Base-by-base conservation (phyloP, 768 basidiomycete species). In the Plicaturopsis crispa region DNA sequence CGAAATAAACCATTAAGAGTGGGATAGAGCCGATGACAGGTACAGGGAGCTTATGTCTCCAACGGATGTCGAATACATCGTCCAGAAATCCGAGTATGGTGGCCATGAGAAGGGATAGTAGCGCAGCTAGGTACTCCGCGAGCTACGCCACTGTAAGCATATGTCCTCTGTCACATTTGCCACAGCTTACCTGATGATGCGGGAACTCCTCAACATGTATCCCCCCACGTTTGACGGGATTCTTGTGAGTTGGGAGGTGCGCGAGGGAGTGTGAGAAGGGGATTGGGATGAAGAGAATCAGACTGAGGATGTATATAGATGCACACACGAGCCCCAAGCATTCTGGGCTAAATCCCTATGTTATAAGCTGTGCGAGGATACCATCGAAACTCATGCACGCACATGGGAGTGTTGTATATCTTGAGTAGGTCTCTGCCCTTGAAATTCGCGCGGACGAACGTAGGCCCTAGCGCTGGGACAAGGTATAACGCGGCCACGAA, bases 61-160 rank as follows among this genome's bases (percentile, higher is more conserved):
- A 99, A 13, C 96, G 80, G 48, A 99, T 97, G 56, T 99, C 96
- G 49, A 98, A 99, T 4, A 98, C 75, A 59, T 99, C 96, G 52
- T 99, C 96, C 32, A 97, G 68, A 55, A 99, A 94, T 22, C 96
- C 96, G 6, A 99, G 77, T 43, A 98, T 70, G 0, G 92, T 93
- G 0, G 96, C 93, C 31, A 89, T 88, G 23, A 98, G 64, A 24
- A 99, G 69, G 0, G 88, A 92, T n/a, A 99, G 72, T 5, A 99
- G 54, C 6, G 90, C 89, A 0, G 96, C 93, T 32, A 99, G 70
- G 61, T 96, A 99, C 5, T 93, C 78, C 1, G 94, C 78, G 42
- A 98, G 70, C 87, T 97, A 45, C 14, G n/a, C n/a, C n/a, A n/a
- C n/a, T 26, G 12, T 4, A 7, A 36, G 12, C 1, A 14, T 41